Base-by-base conservation (phyloP, 345 rosid species). In the Citrus reticulata region DNA sequence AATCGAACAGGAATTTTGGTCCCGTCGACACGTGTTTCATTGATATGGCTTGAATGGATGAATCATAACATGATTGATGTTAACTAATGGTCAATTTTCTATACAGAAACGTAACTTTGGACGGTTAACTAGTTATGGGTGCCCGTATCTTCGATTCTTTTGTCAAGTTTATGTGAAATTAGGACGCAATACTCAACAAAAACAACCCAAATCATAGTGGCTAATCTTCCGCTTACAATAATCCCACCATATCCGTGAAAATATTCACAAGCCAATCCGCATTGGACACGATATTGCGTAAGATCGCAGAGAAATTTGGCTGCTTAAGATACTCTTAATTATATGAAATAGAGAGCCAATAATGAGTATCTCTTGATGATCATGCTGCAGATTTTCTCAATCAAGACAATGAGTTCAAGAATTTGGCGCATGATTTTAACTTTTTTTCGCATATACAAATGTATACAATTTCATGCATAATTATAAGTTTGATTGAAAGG, bases 71-170 rank as follows among this genome's bases (percentile, higher is more conserved):
- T 32, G 1, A 17, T 65, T 65, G 69, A 34, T 65, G 69, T 19
- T 7, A 19, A 34, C 42, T 20, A 65, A 1, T 73, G 35, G 81
- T 78, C 86, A 81, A 81, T 32, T 80, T 74, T 24, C 59, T 3
- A 72, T 54, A 34, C 19, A 29, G 17, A 77, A 78, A 83, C 83
- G 80, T 74, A 70, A 75, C 76, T 24, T 5, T 82, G 85, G 82
- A 6, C 76, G 69, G 83, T 84, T 73, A 81, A 79, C 86, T 72
- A 75, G 72, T 34, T 61, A 67, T 0, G 34, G 2, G 6, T 57
- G 39, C 57, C 64, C 39, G 17, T 37, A 76, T 72, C 63, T 58
- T 20, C 65, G 5, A 35, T 29, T 74, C 5, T 54, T 66, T 16
- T 29, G 10, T 49, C 54, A 62, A 49, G 37, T 46, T 46, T 27